Conservation (phyloP, 352 stramenopile species). For the Phytophthora syringae region DNA sequence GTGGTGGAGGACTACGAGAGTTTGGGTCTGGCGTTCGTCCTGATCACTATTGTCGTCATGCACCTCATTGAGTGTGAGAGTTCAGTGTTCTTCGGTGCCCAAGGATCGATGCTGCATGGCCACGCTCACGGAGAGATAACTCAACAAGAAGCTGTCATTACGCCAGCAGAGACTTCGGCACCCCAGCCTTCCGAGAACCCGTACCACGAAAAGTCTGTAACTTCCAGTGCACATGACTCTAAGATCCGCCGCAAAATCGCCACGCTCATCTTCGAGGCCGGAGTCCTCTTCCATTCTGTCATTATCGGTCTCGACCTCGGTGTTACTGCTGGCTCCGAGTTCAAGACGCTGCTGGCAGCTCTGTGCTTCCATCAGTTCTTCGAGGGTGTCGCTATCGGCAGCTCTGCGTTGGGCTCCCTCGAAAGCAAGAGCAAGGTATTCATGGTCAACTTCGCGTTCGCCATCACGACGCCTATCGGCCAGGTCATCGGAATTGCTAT, state of each 20-base stretch:
- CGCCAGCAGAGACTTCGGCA: conserved; percentile 21
- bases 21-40: conserved; percentile 59
- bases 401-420: conserved; percentile 47
- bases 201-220: conserved; percentile 23
- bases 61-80: conserved; percentile 74
- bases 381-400: conserved; percentile 67
- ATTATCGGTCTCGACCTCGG: conserved; percentile 73
- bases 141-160: conserved; percentile 18
- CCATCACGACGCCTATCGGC: conserved; percentile 60
- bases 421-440: conserved; percentile 49
- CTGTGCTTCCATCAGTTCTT: conserved; percentile 86
- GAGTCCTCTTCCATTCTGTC: conserved; percentile 72
- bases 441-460: conserved; percentile 56
- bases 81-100: conserved; percentile 51
- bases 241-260: conserved; percentile 48
- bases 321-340: conserved; percentile 51
- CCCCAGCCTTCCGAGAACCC: conserved; percentile 20
- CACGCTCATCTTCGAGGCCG: conserved; percentile 58
- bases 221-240: conserved; percentile 7
- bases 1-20: conserved; percentile 62
- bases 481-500: conserved; percentile 67
- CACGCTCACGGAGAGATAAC: conserved; percentile 36
- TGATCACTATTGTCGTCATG: conserved; percentile 72
- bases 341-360: conserved; percentile 66
- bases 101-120: conserved; percentile 32